Conservation (phyloP, 495 filamentous ascomycete species). For the Aspergillus indologenus region DNA sequence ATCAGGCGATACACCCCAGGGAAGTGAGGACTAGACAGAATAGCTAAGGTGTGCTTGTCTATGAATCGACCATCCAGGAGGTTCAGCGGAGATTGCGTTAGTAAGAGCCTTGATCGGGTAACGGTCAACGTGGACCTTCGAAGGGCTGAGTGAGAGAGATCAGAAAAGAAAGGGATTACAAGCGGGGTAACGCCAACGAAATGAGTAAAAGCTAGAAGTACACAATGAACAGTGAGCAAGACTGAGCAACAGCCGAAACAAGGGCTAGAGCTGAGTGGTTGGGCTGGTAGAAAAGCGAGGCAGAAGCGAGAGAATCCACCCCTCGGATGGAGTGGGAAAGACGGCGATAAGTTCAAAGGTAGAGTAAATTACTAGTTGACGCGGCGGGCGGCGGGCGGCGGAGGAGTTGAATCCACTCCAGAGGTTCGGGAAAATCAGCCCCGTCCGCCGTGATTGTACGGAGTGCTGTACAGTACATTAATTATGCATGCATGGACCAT, state of each 20-base stretch:
- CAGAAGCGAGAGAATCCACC: constrained; percentile 3
- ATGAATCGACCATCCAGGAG: background rate
- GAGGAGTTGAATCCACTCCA: background rate
- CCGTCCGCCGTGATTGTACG: background rate
- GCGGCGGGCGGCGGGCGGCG: constrained; percentile 1
- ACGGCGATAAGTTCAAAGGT: constrained; percentile 3
- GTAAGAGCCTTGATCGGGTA: constrained; percentile 1
- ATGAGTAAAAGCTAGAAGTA: background rate
- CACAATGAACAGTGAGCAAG: constrained; percentile 1
- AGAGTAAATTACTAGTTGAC: background rate
- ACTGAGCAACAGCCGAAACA: constrained; percentile 9
- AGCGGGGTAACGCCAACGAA: background rate
- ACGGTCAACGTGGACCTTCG: constrained; percentile 10
- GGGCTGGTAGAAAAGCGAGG: constrained; percentile 7
- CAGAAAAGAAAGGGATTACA: background rate
- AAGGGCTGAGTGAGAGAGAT: background rate
- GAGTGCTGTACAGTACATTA: background rate
- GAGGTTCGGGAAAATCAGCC: constrained; percentile 1
- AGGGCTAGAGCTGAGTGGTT: constrained; percentile 4
- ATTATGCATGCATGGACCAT: background rate
- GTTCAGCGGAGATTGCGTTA: background rate
- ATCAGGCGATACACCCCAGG: background rate
- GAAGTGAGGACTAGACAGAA: background rate
- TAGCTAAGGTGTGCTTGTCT: background rate
- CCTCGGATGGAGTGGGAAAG: background rate